A percentile compares a stretch with the other conserved stretches of the same genome.
phyloP scores from a whole-genome alignment of 1,284 basidiomycete species.

The Melampsora medusae region DNA sequence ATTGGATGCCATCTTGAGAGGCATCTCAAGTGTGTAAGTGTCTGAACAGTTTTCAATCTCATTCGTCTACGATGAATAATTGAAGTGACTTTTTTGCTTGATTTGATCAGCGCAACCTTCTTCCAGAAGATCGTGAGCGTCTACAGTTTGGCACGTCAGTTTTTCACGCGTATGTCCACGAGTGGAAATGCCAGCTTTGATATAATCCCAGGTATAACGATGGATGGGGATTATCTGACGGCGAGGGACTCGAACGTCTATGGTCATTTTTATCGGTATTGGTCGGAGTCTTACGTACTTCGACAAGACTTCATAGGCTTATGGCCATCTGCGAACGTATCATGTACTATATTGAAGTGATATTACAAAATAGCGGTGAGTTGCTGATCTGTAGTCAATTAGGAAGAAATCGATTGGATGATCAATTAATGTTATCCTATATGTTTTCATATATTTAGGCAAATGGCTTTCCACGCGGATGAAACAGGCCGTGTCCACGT shows the following conservation, averaged over 20 bases:
- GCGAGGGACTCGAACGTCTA: conserved; percentile 27
- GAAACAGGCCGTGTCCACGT: not conserved
- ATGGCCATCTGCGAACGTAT: not conserved
- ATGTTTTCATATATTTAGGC: not conserved
- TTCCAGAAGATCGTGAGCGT: not conserved
- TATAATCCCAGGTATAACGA: conserved; percentile 14
- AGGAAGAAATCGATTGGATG: not conserved
- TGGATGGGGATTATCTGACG: conserved; percentile 24
- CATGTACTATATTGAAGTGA: not conserved
- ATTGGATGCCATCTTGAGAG: conserved; percentile 16
- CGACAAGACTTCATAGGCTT: not conserved
- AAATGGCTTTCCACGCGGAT: not conserved
- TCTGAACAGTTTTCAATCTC: too few relatives aligned
- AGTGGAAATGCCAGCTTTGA: conserved; percentile 31
- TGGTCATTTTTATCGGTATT: conserved; percentile 29
- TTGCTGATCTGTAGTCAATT: not conserved
- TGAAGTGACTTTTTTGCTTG: not conserved
- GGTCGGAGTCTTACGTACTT: not conserved
- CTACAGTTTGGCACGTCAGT: conserved; percentile 21
- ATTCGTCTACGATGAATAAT: not conserved
- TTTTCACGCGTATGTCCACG: conserved; percentile 39
- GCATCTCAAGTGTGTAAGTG: not conserved
- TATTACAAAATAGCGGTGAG: not conserved
- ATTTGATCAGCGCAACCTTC: not conserved
- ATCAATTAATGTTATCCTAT: not conserved